Percentiles rank a stretch among this genome's conserved stretches.
Evolutionary conservation across 306 rosid species (phyloP).

Genomic region (Cicer bijugum): DNA sequence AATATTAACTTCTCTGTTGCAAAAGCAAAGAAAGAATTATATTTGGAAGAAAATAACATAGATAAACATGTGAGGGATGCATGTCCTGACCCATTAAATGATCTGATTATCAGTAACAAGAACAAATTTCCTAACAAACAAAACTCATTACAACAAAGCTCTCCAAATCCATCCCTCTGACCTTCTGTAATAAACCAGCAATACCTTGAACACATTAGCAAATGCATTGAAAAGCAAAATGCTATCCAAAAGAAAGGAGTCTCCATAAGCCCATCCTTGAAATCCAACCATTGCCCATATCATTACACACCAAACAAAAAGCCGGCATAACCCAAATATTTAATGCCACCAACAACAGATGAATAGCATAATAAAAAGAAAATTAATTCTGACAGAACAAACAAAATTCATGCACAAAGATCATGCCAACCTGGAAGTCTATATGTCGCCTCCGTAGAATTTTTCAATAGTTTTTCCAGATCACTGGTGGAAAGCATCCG

Average conservation of each 20-base stretch:
- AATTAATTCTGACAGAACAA: conserved; percentile 23
- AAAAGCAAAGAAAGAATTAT: conserved; percentile 1
- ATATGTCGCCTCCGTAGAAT: conserved; percentile 57
- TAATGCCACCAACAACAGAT: conserved; percentile 4
- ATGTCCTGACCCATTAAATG: conserved; percentile 2
- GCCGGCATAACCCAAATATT: conserved; percentile 30
- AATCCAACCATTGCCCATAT: conserved; percentile 30
- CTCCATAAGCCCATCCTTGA: conserved; percentile 31
- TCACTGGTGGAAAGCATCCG: conserved; percentile 76
- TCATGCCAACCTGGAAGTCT: conserved; percentile 82
- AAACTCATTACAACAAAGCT: conserved; percentile 33
- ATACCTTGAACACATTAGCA: conserved; percentile 14
- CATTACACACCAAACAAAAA: conserved; percentile 36
- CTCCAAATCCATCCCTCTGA: conserved; percentile 15
- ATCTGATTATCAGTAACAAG: conserved; percentile 35
- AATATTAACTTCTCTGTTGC: conserved; percentile 22
- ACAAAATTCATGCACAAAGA: conserved; percentile 35
- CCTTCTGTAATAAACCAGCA: conserved; percentile 17
- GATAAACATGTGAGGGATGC: conserved; percentile 4
- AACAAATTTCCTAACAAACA: conserved; percentile 38
- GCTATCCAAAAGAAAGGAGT: conserved; percentile 23
- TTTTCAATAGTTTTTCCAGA: conserved; percentile 71
- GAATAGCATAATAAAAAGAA: conserved; percentile 37
- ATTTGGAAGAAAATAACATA: conserved; percentile 24
- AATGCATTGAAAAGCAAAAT: conserved; percentile 36